Conservation (phyloP, 352 stramenopile genomes). For the Globisporangium sylvaticum region DNA sequence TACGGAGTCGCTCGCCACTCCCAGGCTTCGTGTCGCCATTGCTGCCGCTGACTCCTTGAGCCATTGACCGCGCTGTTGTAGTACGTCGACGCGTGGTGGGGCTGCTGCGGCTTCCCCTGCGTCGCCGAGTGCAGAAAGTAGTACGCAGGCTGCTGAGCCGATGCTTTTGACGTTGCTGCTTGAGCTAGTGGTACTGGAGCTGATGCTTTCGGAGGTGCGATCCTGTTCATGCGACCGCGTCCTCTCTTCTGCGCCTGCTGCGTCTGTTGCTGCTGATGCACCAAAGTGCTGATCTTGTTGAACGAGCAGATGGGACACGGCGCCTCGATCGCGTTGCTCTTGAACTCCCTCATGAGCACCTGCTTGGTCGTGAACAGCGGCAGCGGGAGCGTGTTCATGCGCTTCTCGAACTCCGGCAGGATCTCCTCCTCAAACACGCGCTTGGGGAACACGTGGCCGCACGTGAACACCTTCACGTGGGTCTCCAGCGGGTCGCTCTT, state of each 20-base stretch:
- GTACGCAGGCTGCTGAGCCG: constrained; percentile 17
- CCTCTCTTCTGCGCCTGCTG: neutral
- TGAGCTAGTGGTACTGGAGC: neutral
- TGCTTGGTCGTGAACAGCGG: constrained; percentile 63
- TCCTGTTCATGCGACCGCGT: neutral
- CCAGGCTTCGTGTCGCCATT: constrained; percentile 37
- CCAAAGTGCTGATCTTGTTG: constrained; percentile 68
- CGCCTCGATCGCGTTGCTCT: constrained; percentile 50
- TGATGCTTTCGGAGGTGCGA: neutral
- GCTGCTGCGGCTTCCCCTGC: constrained; percentile 7
- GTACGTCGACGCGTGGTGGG: neutral
- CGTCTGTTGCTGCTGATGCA: constrained; percentile 34
- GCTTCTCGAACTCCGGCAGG: constrained; percentile 76
- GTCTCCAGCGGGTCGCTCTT: constrained; percentile 85
- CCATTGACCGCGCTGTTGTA: neutral
- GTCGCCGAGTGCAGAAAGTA: constrained; percentile 57
- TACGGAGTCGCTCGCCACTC: constrained; percentile 29
- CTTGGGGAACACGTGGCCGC: constrained; percentile 80
- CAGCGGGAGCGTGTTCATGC: constrained; percentile 58
- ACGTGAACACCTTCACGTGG: constrained; percentile 84
- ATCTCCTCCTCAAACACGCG: constrained; percentile 85
- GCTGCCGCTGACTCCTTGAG: constrained; percentile 5
- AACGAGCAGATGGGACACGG: constrained; percentile 80
- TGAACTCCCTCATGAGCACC: constrained; percentile 65
- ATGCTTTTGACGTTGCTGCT: neutral